Percentiles rank a stretch among this genome's conserved stretches.
phyloP scores from a whole-genome alignment of 78 protist genomes.

The Blattamonas nauphoetae region DNA sequence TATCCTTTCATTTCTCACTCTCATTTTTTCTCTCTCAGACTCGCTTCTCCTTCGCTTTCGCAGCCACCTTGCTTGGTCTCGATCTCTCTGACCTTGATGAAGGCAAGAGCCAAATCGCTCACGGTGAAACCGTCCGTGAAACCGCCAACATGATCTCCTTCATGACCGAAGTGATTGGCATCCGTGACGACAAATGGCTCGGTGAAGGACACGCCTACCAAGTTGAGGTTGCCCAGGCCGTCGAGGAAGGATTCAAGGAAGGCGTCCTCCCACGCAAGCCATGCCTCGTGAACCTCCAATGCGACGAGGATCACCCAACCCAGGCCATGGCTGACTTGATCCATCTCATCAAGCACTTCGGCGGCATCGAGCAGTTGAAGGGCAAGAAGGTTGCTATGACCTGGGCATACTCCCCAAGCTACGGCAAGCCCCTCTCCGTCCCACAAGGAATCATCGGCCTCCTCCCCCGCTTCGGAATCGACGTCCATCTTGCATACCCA shows the following conservation, averaged over 20 bases:
- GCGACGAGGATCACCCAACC: constrained; percentile 49
- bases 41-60: constrained; percentile 29
- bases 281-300: constrained; percentile 29
- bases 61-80: constrained; percentile 35
- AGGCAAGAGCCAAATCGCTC: constrained; percentile 38
- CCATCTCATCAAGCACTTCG: constrained; percentile 31
- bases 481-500: constrained; percentile 37
- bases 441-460: constrained; percentile 42
- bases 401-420: constrained; percentile 43
- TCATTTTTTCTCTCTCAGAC: constrained; percentile 6
- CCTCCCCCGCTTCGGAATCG: constrained; percentile 35
- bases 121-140: constrained; percentile 49
- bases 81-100: constrained; percentile 24
- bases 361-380: constrained; percentile 23
- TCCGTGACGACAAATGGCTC: constrained; percentile 40
- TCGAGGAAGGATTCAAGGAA: constrained; percentile 17
- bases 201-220: constrained; percentile 22
- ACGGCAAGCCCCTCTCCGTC: constrained; percentile 50
- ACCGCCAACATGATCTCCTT: constrained; percentile 47
- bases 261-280: constrained; percentile 42
- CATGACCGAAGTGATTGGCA: constrained; percentile 32
- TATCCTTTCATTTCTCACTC: not conserved
- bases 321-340: constrained; percentile 40
- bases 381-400: constrained; percentile 50
- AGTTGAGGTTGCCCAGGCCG: constrained; percentile 21